Percentiles rank a stretch among this genome's conserved stretches.
Conservation (phyloP, 176 grass and related monocot species). For the Avena eriantha region DNA sequence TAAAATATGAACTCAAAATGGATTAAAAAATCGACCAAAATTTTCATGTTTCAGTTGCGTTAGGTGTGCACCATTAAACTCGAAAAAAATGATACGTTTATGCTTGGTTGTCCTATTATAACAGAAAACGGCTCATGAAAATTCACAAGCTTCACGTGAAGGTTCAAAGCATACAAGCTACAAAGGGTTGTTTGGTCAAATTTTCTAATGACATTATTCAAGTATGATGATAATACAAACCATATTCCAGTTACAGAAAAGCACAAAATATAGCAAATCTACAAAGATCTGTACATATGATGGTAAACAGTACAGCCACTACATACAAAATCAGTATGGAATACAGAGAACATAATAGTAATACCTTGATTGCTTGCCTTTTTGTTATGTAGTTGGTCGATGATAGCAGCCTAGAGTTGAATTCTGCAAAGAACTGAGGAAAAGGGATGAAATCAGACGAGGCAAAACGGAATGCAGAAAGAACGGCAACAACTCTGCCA, state of each 20-base stretch:
- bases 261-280: background rate
- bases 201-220: background rate
- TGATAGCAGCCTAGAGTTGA: conserved; percentile 86
- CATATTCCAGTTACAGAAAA: conserved; percentile 2
- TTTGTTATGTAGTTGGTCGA: conserved; percentile 93
- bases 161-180: conserved; percentile 3
- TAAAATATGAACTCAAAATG: background rate
- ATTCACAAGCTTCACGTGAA: conserved; percentile 16
- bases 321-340: conserved; percentile 14
- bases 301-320: background rate
- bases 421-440: conserved; percentile 89
- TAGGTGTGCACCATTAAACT: background rate
- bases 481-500: background rate
- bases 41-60: background rate
- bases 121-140: conserved; percentile 24
- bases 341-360: conserved; percentile 14
- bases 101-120: background rate
- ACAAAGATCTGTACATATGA: background rate
- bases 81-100: background rate
- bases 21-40: background rate
- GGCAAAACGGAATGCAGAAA: conserved; percentile 30
- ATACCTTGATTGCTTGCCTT: conserved; percentile 98
- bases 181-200: background rate
- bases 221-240: background rate
- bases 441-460: conserved; percentile 24